Base-by-base conservation (phyloP, 2,329 filamentous ascomycete species). In the Coccinonectria pachysandricola region DNA sequence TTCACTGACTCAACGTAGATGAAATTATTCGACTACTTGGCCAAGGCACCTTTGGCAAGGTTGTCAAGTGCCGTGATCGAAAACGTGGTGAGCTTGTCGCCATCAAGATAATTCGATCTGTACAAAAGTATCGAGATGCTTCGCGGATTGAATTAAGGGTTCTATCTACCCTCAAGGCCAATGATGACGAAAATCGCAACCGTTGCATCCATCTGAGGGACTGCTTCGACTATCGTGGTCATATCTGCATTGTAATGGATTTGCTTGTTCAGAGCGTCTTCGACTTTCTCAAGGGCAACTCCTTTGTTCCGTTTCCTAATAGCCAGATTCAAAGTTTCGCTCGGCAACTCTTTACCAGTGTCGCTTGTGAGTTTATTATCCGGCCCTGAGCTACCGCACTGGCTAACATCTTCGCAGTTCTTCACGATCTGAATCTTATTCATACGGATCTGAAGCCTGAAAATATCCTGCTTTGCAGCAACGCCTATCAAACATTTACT, bases 311-410 rank as follows among this genome's bases (percentile, higher is more conserved):
- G 1, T 98, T 98, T 49, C 91, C 91, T 8, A 96, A 92, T 64
- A 95, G 87, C 40, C 91, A 98, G 56, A 98, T 98, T 32, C 91
- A 96, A 55, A 88, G 75, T 52, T 96, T 98, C 64, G 91, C 91
- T 24, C 76, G 88, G 25, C 91, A 98, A 52, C 65, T 98, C 10
- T 82, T 98, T 35, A 96, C 88, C n/a, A 96, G 88, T 48, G 92
- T 98, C 48, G 91, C 91, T 32, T 98, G 85, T 93, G 62, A 68
- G 84, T 75, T 20, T 10, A 12, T 7, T 8, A 9, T 12, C 9
- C 22, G 2, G 14, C 6, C 7, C 16, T 6, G 7, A 11, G 5
- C 7, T 21, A 12, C 4, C 10, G 11, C 18, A 14, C 4, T 12
- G 15, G 17, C 40, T 48, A 20, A 52, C 35, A 18, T 25, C n/a